Evolutionary conservation across 371 early-diverging fungal species (phyloP).

Genomic region (Lichtheimia ramosa): DNA sequence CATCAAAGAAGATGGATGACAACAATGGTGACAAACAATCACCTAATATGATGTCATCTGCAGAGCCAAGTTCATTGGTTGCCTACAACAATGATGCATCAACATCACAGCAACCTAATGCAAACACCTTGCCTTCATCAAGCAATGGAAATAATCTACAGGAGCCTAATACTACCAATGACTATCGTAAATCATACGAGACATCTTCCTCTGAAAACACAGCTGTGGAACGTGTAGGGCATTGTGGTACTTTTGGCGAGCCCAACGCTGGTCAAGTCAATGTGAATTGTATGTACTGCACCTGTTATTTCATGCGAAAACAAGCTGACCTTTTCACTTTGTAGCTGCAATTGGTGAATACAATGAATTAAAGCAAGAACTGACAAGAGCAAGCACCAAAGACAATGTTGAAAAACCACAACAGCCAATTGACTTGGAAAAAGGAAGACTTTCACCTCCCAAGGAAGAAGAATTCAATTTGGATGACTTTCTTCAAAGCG

Average conservation of each 20-base stretch:
- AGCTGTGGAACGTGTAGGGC: conserved; percentile 5
- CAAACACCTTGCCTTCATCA: too few relatives aligned
- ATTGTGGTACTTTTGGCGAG: conserved; percentile 13
- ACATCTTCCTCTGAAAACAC: conserved; percentile 6
- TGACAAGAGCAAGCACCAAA: conserved; percentile 27
- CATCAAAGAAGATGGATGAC: too few relatives aligned
- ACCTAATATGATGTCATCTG: too few relatives aligned
- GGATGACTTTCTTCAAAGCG: conserved; percentile 27
- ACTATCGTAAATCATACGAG: not conserved
- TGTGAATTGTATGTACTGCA: conserved; percentile 12
- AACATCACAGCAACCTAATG: too few relatives aligned
- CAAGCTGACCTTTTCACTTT: not conserved
- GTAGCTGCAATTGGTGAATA: conserved; percentile 39
- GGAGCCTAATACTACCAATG: not conserved
- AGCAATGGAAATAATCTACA: not conserved
- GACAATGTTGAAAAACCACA: conserved; percentile 5
- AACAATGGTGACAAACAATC: too few relatives aligned
- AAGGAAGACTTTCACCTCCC: conserved; percentile 17
- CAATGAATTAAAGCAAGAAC: conserved; percentile 30
- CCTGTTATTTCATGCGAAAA: not conserved
- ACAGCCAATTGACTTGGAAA: not conserved
- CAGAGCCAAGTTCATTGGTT: too few relatives aligned
- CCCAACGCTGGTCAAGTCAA: conserved; percentile 8
- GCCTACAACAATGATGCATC: too few relatives aligned
- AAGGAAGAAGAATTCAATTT: conserved; percentile 31